These are phyloP conservation scores for Euphorbia celastroides DNA, from an alignment of 441 rosid genomes.

Conservation along the genomic window DNA sequence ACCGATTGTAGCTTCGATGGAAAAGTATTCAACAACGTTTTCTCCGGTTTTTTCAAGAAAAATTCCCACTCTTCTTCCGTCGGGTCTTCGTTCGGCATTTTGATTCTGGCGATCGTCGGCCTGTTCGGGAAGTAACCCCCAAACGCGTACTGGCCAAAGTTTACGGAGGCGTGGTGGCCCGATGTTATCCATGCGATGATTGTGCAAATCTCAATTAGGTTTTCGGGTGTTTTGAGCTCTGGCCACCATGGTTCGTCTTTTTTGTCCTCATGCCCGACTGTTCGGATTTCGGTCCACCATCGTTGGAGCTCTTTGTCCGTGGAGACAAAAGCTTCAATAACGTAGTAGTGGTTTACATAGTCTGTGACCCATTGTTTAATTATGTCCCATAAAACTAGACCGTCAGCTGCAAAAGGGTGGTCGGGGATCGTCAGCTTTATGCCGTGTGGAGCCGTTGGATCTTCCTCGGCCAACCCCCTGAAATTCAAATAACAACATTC, in stretches of 20 bases:
- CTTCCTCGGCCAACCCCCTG: conserved; percentile 57
- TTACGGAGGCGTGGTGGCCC: conserved; percentile 56
- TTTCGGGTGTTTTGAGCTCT: conserved; percentile 27
- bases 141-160: conserved; percentile 61
- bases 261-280: conserved; percentile 43
- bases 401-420: conserved; percentile 62
- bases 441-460: conserved; percentile 46
- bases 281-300: conserved; percentile 51
- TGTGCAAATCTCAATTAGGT: conserved; percentile 40
- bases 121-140: conserved; percentile 72
- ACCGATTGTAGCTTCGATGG: conserved; percentile 63
- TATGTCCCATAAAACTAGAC: conserved; percentile 48
- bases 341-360: conserved; percentile 54
- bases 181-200: conserved; percentile 52
- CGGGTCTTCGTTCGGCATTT: conserved; percentile 55
- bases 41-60: conserved; percentile 41
- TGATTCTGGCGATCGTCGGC: conserved; percentile 51
- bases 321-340: conserved; percentile 20
- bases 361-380: conserved; percentile 47
- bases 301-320: conserved; percentile 42
- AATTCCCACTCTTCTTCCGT: conserved; percentile 29
- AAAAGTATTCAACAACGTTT: conserved; percentile 32
- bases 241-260: conserved; percentile 53
- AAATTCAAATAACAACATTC: too few relatives aligned
- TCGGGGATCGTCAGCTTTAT: conserved; percentile 47